These are phyloP conservation scores for Cryomyces minteri DNA, from an alignment of 495 filamentous ascomycete genomes.

Conservation along the genomic window DNA sequence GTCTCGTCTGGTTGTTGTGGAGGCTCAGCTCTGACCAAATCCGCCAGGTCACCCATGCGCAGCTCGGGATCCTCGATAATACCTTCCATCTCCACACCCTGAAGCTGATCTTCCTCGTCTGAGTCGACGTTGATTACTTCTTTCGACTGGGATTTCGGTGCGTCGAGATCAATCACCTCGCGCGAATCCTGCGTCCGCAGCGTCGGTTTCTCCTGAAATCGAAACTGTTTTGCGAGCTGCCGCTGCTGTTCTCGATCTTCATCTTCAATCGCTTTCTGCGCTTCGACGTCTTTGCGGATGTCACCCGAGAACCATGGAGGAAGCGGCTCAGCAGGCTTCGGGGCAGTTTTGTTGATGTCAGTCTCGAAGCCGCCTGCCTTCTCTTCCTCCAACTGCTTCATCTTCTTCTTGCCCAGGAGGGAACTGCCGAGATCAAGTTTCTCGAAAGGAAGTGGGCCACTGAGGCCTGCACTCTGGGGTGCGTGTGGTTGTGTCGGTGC, in stretches of 20 bases:
- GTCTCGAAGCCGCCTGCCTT: slow-evolving; percentile 53
- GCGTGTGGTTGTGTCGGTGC: slow-evolving; percentile 6
- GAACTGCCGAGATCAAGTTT: slow-evolving; percentile 51
- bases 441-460: slow-evolving; percentile 79
- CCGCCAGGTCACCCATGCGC: slow-evolving; percentile 25
- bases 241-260: slow-evolving; percentile 10
- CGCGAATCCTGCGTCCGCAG: slow-evolving; percentile 21
- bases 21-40: slow-evolving; percentile 22
- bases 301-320: slow-evolving; percentile 71
- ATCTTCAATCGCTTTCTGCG: slow-evolving; percentile 13
- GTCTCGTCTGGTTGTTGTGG: slow-evolving; percentile 6
- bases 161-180: slow-evolving; percentile 13
- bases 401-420: slow-evolving; percentile 33
- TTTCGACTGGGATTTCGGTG: neutral
- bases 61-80: slow-evolving; percentile 13
- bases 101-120: slow-evolving; percentile 22
- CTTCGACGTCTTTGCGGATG: slow-evolving; percentile 17
- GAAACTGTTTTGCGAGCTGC: slow-evolving; percentile 12
- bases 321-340: slow-evolving; percentile 39
- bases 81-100: slow-evolving; percentile 30
- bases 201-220: slow-evolving; percentile 21
- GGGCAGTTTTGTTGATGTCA: slow-evolving; percentile 14
- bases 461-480: slow-evolving; percentile 35
- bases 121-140: slow-evolving; percentile 19
- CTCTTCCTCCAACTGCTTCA: slow-evolving; percentile 26